A percentile compares a stretch with the other conserved stretches of the same genome.
Evolutionary conservation across 2,329 filamentous ascomycete species (phyloP).

Genomic region (Huntiella savannae): DNA sequence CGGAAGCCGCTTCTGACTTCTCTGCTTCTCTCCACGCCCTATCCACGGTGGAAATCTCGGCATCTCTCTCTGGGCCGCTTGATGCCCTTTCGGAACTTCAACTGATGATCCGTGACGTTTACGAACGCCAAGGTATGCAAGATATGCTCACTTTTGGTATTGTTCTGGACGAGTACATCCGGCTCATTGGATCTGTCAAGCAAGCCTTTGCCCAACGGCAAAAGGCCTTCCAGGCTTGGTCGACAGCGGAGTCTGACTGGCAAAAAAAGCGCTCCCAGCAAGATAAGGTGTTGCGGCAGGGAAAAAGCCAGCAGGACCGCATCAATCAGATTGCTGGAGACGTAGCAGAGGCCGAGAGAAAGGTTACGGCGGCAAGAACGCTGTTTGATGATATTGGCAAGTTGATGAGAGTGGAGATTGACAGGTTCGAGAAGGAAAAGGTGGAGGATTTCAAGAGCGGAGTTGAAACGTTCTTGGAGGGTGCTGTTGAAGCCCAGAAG

Average conservation of each 20-base stretch:
- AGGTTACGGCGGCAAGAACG: conserved; percentile 73
- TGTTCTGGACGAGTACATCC: conserved; percentile 95
- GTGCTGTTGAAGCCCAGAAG: conserved; percentile 93
- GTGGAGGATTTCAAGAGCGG: conserved; percentile 98
- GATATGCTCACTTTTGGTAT: conserved; percentile 92
- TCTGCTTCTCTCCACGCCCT: conserved; percentile 82
- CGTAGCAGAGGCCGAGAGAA: conserved; percentile 84
- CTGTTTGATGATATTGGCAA: conserved; percentile 96
- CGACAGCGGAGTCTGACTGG: conserved; percentile 72
- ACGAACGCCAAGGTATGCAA: conserved; percentile 91
- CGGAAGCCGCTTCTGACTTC: conserved; percentile 85
- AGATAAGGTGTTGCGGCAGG: conserved; percentile 88
- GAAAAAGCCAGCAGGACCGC: conserved; percentile 87
- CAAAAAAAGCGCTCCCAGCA: conserved; percentile 76
- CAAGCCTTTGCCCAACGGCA: conserved; percentile 81
- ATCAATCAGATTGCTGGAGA: conserved; percentile 83
- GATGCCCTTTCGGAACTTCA: conserved; percentile 87
- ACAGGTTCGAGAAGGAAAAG: conserved; percentile 90
- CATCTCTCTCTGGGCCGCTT: conserved; percentile 68
- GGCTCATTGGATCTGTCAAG: conserved; percentile 87
- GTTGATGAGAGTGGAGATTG: conserved; percentile 75
- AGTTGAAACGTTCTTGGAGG: conserved; percentile 92
- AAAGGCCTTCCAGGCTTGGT: conserved; percentile 91
- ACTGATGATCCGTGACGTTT: conserved; percentile 81
- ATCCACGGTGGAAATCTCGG: conserved; percentile 80